Base-by-base conservation (phyloP, 148 eudicot species). In the Selenicereus undatus region DNA sequence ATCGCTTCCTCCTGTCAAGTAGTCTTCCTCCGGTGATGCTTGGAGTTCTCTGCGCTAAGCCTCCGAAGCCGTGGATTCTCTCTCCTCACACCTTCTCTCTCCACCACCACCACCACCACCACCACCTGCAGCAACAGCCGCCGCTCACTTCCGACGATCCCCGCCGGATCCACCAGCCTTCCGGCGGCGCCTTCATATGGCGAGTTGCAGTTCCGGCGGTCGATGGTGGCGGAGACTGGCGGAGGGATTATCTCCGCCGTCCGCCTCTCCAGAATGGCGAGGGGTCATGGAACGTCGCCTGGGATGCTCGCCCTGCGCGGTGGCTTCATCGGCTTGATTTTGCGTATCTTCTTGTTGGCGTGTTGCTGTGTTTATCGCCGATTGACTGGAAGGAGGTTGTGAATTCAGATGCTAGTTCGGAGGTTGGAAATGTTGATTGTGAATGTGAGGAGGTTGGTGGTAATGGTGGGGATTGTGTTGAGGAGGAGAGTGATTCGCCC, bases 271-370 rank as follows among this genome's bases (percentile, higher is more conserved):
- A 81, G 81, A 81, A 80, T n/a, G 97, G 97, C 4, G 93, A 93
- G 48, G 97, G 97, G 1, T 91, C 97, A 10, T 93, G 97, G 97
- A 93, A 93, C 51, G 97, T 90, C 16, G 89, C 92, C 16, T 93
- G 92, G 85, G 97, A 93, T 64, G 88, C 88, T 16, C 65, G 97
- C 45, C 97, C 95, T 11, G 97, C 97, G 21, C 84, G 95, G 48
- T 93, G 97, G 97, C 73, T 90, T 3, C 90, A 90, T 58, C 85
- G 89, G 3, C 78, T 91, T 1, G 90, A 93, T 42, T 81, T 91
- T 3, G 86, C 91, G 18, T 90, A 89, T 79, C 88, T 93, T 22
- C 70, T 91, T 10, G 88, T 91, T 80, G 90, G 95, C 3, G 89
- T 93, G 74, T 91, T 90, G 64, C 79, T 88, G 50, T 83, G 88